Evolutionary conservation across 129 eudicot species (phyloP).

Genomic region (Flaveria robusta): DNA sequence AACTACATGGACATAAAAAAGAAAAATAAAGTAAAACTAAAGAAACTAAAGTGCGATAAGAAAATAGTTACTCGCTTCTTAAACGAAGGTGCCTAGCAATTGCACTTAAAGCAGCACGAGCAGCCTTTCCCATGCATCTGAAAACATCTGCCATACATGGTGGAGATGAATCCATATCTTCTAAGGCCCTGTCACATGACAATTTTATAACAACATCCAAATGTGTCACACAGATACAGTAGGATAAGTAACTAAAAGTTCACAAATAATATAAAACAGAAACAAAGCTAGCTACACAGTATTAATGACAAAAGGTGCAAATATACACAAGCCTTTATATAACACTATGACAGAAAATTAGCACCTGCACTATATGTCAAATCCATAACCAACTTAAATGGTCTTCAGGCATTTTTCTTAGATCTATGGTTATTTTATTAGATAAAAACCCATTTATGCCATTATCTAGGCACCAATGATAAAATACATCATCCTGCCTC

Average conservation of each 20-base stretch:
- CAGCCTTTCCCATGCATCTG: slow-evolving; percentile 96
- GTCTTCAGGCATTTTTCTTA: neutral
- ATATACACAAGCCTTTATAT: neutral
- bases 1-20: neutral
- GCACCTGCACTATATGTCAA: slow-evolving; percentile 7
- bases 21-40: slow-evolving; percentile 2
- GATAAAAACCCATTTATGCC: slow-evolving; percentile 3
- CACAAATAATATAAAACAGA: neutral
- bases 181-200: slow-evolving; percentile 70
- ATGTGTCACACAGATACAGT: neutral
- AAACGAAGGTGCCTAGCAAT: slow-evolving; percentile 96
- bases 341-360: neutral
- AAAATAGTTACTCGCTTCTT: slow-evolving; percentile 74
- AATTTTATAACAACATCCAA: slow-evolving; percentile 29
- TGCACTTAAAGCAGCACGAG: slow-evolving; percentile 84
- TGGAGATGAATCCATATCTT: slow-evolving; percentile 82
- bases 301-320: slow-evolving; percentile 15
- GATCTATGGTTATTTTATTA: neutral
- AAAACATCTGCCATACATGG: slow-evolving; percentile 94
- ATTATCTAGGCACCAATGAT: neutral
- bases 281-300: neutral
- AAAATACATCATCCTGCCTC: neutral
- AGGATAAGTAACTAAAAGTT: slow-evolving; percentile 2
- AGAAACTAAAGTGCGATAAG: neutral
- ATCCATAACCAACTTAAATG: neutral